These are phyloP conservation scores for Yarrowia phangngaensis DNA, from an alignment of 805 yeast species.

Conservation along the genomic window DNA sequence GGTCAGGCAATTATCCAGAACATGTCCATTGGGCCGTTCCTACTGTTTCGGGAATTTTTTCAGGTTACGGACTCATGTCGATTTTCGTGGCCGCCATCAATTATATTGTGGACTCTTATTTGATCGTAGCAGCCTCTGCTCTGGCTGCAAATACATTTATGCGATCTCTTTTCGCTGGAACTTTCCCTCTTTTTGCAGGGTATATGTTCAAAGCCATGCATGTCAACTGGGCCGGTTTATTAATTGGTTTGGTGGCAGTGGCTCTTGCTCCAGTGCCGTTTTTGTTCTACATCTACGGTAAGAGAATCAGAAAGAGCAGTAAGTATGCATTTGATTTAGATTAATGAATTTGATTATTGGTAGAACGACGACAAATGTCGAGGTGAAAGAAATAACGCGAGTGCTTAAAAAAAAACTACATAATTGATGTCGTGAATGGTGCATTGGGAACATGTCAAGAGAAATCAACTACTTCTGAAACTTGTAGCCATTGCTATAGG, in stretches of 20 bases:
- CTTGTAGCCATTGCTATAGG: too few species aligned
- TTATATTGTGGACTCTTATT: constrained; percentile 69
- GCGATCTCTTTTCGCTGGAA: constrained; percentile 67
- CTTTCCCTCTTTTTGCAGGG: constrained; percentile 67
- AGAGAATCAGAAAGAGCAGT: constrained; percentile 52
- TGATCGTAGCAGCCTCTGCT: constrained; percentile 74
- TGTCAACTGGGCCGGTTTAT: constrained; percentile 74
- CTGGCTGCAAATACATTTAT: constrained; percentile 70
- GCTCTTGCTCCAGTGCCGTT: constrained; percentile 66
- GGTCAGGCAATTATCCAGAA: constrained; percentile 77
- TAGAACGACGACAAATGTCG: too few species aligned
- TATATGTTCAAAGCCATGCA: constrained; percentile 70
- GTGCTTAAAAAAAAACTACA: too few species aligned
- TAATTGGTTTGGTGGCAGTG: constrained; percentile 59
- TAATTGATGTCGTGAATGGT: too few species aligned
- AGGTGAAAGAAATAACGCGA: too few species aligned
- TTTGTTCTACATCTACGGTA: constrained; percentile 59
- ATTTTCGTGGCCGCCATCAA: constrained; percentile 69
- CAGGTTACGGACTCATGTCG: constrained; percentile 65
- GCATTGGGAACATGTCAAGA: too few species aligned
- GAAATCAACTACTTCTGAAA: too few species aligned
- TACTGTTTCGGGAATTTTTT: constrained; percentile 58
- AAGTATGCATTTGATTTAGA: constrained; percentile 46
- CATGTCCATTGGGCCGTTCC: constrained; percentile 79
- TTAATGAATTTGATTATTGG: too few species aligned